phyloP scores from a whole-genome alignment of 2,329 filamentous ascomycete species.

The Uncinocarpus reesii region DNA sequence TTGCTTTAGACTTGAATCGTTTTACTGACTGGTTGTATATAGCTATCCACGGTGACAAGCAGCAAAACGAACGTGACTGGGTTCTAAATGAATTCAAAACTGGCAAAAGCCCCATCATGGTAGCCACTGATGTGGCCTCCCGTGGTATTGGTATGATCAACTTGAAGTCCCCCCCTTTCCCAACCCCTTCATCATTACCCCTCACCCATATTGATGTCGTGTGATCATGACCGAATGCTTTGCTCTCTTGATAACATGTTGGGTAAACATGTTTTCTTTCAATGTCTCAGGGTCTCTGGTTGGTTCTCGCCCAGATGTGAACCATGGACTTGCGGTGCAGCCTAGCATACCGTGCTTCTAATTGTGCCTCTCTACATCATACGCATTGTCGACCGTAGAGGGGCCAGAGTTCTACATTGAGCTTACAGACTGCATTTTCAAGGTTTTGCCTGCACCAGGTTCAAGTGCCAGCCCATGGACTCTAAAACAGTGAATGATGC shows the following conservation, averaged over 20 bases:
- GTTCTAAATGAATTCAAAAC: constrained; percentile 99
- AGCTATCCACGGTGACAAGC: constrained; percentile 99
- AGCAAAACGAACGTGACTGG: constrained; percentile 99
- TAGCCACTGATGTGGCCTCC: constrained; percentile 98
- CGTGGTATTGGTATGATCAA: constrained; percentile 99
- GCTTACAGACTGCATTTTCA: constrained; percentile 67
- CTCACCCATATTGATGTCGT: constrained; percentile 44
- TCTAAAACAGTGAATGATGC: constrained; percentile 35
- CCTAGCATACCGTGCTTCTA: constrained; percentile 61
- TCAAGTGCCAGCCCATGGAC: constrained; percentile 47
- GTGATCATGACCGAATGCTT: constrained; percentile 62
- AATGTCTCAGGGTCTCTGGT: constrained; percentile 49
- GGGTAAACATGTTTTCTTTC: constrained; percentile 67
- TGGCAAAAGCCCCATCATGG: constrained; percentile 99
- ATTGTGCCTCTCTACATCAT: constrained; percentile 64
- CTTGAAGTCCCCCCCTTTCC: constrained; percentile 37
- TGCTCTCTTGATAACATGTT: constrained; percentile 82
- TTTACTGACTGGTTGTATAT: constrained; percentile 29
- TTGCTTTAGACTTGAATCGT: constrained; percentile 19
- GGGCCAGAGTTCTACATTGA: constrained; percentile 71
- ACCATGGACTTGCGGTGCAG: constrained; percentile 78
- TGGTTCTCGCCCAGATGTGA: constrained; percentile 68
- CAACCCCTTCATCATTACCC: constrained; percentile 23
- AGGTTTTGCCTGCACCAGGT: constrained; percentile 57
- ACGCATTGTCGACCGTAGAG: constrained; percentile 50